Percentiles rank a stretch among this genome's conserved stretches.
These are phyloP conservation scores for Penicillium verrucosum DNA, from an alignment of 2,329 filamentous ascomycete genomes.

Conservation along the genomic window DNA sequence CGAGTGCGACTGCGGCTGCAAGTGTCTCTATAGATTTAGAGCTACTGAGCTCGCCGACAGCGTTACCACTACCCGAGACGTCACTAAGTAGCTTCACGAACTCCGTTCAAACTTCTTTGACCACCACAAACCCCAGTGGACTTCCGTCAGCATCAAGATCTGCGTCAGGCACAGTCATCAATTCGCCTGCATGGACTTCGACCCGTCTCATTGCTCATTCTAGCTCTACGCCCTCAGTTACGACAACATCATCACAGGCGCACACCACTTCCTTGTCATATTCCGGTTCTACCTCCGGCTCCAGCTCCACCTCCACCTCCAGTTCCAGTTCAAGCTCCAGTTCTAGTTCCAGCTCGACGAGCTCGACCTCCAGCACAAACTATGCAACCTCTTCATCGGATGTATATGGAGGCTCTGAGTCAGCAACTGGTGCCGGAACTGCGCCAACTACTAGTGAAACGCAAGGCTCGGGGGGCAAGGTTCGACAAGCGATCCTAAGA, in stretches of 20 bases:
- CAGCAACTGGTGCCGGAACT: slow-evolving; percentile 5
- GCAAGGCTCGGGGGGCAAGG: slow-evolving; percentile 11
- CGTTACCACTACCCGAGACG: not conserved
- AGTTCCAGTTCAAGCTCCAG: not conserved
- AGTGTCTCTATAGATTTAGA: slow-evolving; percentile 2
- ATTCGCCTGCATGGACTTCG: slow-evolving; percentile 8
- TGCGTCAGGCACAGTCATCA: slow-evolving; percentile 6
- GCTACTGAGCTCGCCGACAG: slow-evolving; percentile 1
- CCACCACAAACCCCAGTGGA: not conserved
- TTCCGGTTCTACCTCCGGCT: not conserved
- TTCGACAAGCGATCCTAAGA: slow-evolving; percentile 33
- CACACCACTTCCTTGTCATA: not conserved
- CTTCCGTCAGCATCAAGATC: slow-evolving; percentile 10
- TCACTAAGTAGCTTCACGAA: not conserved
- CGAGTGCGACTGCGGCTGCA: not conserved
- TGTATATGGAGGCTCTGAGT: not conserved
- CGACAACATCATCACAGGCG: not conserved
- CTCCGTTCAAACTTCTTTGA: slow-evolving; percentile 3
- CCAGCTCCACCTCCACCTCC: not conserved
- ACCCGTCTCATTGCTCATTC: slow-evolving; percentile 11
- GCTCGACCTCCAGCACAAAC: not conserved
- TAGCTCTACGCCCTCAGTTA: not conserved
- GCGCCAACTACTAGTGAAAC: slow-evolving; percentile 11
- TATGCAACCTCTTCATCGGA: not conserved
- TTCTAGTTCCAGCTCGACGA: not conserved